phyloP scores from a whole-genome alignment of 75 land plant species.

The Cupressus sempervirens region DNA sequence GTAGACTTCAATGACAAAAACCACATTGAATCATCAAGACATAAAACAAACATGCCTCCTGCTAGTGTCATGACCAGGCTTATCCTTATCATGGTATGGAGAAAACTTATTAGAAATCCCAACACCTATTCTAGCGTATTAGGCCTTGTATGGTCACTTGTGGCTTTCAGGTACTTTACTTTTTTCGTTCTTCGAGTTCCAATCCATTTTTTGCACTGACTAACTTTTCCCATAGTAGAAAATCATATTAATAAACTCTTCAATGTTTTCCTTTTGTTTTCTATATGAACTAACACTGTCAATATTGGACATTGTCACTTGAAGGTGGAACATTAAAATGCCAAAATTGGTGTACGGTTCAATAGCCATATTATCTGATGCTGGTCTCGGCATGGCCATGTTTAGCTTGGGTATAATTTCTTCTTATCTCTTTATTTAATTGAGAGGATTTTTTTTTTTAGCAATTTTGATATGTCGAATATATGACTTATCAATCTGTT shows the following conservation, averaged over 20 bases:
- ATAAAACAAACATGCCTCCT: slow-evolving; percentile 47
- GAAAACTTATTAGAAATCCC: slow-evolving; percentile 72
- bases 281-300: background rate
- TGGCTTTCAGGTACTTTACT: slow-evolving; percentile 44
- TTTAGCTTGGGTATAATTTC: slow-evolving; percentile 49
- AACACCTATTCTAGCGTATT: slow-evolving; percentile 69
- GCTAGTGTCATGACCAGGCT: slow-evolving; percentile 65
- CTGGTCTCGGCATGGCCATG: slow-evolving; percentile 81
- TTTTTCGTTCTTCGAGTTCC: background rate
- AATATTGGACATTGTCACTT: background rate
- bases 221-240: too few species aligned
- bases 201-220: background rate
- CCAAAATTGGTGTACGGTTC: slow-evolving; percentile 42
- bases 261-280: background rate
- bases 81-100: slow-evolving; percentile 66
- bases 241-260: too few species aligned
- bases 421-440: background rate
- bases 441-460: too few species aligned
- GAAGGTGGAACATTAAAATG: slow-evolving; percentile 64
- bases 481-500: too few species aligned
- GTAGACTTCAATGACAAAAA: background rate
- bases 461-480: too few species aligned
- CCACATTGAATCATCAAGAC: background rate
- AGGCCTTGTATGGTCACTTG: slow-evolving; percentile 57
- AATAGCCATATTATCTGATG: slow-evolving; percentile 62